Evolutionary conservation across 2,329 filamentous ascomycete genomes (phyloP).

Genomic region (Beauveria rudraprayagi): DNA sequence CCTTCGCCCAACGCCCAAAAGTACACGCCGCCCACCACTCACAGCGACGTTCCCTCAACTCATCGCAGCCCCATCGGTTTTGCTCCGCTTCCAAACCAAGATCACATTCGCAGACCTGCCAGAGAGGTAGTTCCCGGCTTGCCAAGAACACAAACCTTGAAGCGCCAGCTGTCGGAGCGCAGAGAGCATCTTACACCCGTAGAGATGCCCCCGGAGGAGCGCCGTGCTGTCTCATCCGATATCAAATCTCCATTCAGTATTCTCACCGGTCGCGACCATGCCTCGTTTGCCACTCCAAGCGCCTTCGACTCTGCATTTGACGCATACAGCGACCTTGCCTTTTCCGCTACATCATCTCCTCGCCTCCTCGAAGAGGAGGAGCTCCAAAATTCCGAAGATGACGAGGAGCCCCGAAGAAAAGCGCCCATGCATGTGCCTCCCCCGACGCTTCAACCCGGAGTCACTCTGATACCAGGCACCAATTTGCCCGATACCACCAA

Average conservation of each 20-base stretch:
- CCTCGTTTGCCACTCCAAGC: conserved; percentile 4
- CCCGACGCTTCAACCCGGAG: background rate
- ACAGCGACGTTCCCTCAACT: conserved; percentile 31
- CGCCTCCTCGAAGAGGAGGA: conserved; percentile 1
- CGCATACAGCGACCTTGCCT: conserved; percentile 1
- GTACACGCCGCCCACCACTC: background rate
- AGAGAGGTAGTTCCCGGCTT: conserved; percentile 64
- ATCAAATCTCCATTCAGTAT: background rate
- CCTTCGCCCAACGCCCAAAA: background rate
- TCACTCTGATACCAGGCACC: conserved; percentile 24
- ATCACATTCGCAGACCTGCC: conserved; percentile 18
- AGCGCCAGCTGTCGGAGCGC: conserved; percentile 73
- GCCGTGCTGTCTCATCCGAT: conserved; percentile 63
- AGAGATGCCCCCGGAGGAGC: conserved; percentile 54
- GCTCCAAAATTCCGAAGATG: conserved; percentile 16
- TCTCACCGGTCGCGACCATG: background rate
- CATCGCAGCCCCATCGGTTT: conserved; percentile 5
- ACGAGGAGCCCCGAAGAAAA: conserved; percentile 26
- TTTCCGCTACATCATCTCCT: background rate
- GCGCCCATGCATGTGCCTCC: background rate
- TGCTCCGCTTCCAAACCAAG: background rate
- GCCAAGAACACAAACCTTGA: conserved; percentile 70
- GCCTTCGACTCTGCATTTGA: background rate
- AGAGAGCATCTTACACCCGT: conserved; percentile 64
- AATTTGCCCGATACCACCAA: conserved; percentile 36